Evolutionary conservation across 805 yeast species (phyloP).

Genomic region (Ogataea pini): DNA sequence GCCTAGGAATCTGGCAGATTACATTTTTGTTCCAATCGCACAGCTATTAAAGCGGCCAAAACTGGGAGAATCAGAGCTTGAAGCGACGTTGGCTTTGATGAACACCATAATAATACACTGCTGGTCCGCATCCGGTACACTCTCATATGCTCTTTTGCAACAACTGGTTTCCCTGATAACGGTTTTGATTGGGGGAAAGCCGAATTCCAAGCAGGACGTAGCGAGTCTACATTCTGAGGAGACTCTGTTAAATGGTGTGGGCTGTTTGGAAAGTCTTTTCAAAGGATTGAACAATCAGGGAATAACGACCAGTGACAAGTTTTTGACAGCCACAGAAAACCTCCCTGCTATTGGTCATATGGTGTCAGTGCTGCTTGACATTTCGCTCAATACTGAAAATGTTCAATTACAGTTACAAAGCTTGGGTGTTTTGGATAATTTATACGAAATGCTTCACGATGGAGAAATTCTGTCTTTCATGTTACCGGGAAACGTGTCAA

Average conservation of each 20-base stretch:
- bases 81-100: conserved; percentile 46
- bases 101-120: conserved; percentile 44
- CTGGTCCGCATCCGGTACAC: conserved; percentile 44
- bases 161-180: conserved; percentile 51
- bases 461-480: conserved; percentile 52
- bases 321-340: conserved; percentile 35
- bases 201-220: conserved; percentile 34
- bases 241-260: conserved; percentile 39
- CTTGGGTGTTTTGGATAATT: conserved; percentile 35
- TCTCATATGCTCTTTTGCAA: conserved; percentile 39
- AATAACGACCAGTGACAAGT: conserved; percentile 22
- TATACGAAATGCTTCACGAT: conserved; percentile 41
- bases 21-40: conserved; percentile 61
- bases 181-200: conserved; percentile 47
- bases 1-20: conserved; percentile 53
- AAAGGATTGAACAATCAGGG: conserved; percentile 36
- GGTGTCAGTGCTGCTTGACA: conserved; percentile 44
- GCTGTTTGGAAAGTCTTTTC: conserved; percentile 34
- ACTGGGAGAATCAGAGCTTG: conserved; percentile 49
- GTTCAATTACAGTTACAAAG: conserved; percentile 35
- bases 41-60: conserved; percentile 48
- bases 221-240: conserved; percentile 36
- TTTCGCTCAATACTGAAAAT: conserved; percentile 30
- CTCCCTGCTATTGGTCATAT: conserved; percentile 50
- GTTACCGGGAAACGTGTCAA: conserved; percentile 53